Percentiles rank a stretch among this genome's conserved stretches.
Evolutionary conservation across 345 rosid species (phyloP).

Genomic region (Salix exigua): DNA sequence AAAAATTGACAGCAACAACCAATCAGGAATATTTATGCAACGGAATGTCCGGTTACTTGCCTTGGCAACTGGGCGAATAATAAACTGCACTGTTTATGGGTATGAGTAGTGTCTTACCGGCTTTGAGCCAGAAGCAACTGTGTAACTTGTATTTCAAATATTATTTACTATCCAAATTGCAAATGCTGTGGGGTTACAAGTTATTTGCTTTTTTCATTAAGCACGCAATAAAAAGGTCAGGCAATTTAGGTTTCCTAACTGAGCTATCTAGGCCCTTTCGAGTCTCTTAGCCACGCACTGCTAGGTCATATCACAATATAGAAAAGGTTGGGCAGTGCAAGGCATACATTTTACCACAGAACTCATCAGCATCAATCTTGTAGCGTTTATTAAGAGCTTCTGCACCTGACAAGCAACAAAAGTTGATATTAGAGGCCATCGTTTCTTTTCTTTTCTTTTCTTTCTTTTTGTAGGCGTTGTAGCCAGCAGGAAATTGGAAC

Average conservation of each 20-base stretch:
- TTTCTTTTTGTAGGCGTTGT: neutral
- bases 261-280: neutral
- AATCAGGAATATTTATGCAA: neutral
- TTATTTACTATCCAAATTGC: neutral
- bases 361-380: slow-evolving; percentile 53
- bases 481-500: neutral
- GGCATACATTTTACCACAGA: slow-evolving; percentile 59
- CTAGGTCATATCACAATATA: neutral
- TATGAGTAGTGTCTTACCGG: no score
- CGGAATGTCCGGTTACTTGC: neutral
- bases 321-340: neutral
- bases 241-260: neutral
- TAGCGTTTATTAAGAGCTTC: slow-evolving; percentile 60
- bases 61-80: neutral
- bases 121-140: no score
- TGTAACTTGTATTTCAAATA: neutral
- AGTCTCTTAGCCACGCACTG: neutral
- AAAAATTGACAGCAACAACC: slow-evolving; percentile 12
- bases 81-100: neutral
- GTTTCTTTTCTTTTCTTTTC: neutral
- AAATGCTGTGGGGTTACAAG: neutral
- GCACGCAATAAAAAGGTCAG: neutral
- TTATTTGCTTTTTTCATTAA: neutral
- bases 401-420: slow-evolving; percentile 39
- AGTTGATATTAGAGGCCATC: neutral